A percentile compares a stretch with the other conserved stretches of the same genome.
phyloP scores from a whole-genome alignment of 225 moss, liverwort and hornwort genomes.

The Bryum argenteum region DNA sequence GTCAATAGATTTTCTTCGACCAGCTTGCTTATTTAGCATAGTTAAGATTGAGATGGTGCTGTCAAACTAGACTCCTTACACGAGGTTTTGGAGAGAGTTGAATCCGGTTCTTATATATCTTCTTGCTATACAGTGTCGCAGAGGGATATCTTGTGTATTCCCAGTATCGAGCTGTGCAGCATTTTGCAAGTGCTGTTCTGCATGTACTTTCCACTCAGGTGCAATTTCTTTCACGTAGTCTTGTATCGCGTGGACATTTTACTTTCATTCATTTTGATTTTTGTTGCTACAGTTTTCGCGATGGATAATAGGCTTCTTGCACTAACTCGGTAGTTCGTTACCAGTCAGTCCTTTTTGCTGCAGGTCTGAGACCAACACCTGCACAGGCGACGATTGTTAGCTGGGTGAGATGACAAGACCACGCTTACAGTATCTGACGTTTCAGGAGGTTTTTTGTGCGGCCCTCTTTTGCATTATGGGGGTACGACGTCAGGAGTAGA shows the following conservation, averaged over 20 bases:
- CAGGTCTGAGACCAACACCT: slow-evolving; percentile 94
- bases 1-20: neutral
- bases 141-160: slow-evolving; percentile 95
- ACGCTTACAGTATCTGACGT: slow-evolving; percentile 8
- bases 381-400: slow-evolving; percentile 96
- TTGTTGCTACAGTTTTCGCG: slow-evolving; percentile 5
- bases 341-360: slow-evolving; percentile 95
- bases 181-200: slow-evolving; percentile 94
- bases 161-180: slow-evolving; percentile 97
- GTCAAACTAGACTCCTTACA: neutral
- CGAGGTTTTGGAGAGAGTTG: neutral
- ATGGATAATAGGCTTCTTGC: slow-evolving; percentile 6
- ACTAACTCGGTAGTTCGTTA: slow-evolving; percentile 33
- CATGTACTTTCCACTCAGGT: slow-evolving; percentile 99
- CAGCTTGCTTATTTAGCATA: neutral
- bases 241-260: neutral
- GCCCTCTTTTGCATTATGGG: neutral
- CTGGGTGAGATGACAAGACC: slow-evolving; percentile 71
- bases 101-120: neutral
- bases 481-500: neutral
- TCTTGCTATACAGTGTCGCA: slow-evolving; percentile 61
- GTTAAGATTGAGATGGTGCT: neutral
- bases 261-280: neutral
- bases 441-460: slow-evolving; percentile 9
- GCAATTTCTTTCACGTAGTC: slow-evolving; percentile 14